Conservation (phyloP, 1,139 yeast genomes). For the Debaryomyces udenii region DNA sequence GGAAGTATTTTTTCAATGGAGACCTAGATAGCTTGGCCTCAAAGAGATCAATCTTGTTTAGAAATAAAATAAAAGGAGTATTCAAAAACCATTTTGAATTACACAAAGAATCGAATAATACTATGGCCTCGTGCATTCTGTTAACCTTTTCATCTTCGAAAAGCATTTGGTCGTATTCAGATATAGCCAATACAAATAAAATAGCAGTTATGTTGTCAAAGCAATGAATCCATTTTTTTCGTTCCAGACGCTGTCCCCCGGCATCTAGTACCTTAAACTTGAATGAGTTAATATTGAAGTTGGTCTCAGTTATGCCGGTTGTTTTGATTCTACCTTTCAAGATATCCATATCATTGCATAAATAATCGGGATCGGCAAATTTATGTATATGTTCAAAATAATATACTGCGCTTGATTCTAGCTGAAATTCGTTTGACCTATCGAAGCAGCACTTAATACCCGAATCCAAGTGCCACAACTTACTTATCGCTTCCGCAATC, state of each 20-base stretch:
- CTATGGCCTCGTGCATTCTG: conserved; percentile 88
- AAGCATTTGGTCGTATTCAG: conserved; percentile 89
- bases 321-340: conserved; percentile 91
- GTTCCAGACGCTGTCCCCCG: conserved; percentile 95
- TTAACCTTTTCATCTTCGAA: conserved; percentile 90
- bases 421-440: conserved; percentile 75
- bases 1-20: conserved; percentile 69
- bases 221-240: conserved; percentile 95
- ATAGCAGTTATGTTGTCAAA: conserved; percentile 91
- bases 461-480: conserved; percentile 67
- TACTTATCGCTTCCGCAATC: conserved; percentile 68
- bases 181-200: conserved; percentile 85
- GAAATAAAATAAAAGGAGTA: conserved; percentile 86
- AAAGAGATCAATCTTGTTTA: conserved; percentile 86
- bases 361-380: conserved; percentile 65
- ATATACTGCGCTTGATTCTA: conserved; percentile 78
- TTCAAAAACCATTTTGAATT: conserved; percentile 83
- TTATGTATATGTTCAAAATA: conserved; percentile 70
- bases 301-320: conserved; percentile 91
- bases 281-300: conserved; percentile 67
- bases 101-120: conserved; percentile 80
- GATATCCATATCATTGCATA: conserved; percentile 81
- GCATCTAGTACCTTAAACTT: conserved; percentile 86
- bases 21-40: conserved; percentile 67
- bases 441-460: conserved; percentile 67